Percentiles rank a stretch among this genome's conserved stretches.
Evolutionary conservation across 2,329 filamentous ascomycete genomes (phyloP).

Genomic region (Mycosphaerella arachidis): DNA sequence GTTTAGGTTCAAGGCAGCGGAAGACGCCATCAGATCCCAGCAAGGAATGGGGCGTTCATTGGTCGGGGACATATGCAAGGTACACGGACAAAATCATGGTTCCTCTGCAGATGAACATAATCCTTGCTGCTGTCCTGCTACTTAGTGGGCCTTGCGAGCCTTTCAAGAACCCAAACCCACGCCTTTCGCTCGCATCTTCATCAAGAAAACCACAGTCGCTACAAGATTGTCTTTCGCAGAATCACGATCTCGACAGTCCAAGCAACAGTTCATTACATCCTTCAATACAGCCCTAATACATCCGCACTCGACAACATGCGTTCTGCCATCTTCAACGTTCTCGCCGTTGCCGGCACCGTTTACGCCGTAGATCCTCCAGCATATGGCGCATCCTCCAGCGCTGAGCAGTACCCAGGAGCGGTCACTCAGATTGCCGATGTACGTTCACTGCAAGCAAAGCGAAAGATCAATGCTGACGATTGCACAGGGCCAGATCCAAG

Average conservation of each 20-base stretch:
- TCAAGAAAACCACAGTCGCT: not conserved
- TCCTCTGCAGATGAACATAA: not conserved
- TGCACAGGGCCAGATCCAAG: not conserved
- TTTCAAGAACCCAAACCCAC: not conserved
- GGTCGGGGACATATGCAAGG: not conserved
- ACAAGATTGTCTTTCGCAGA: not conserved
- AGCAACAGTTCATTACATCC: not conserved
- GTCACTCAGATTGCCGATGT: not conserved
- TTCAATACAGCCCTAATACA: not conserved
- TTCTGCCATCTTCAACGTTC: slow-evolving; percentile 19
- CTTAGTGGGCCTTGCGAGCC: not conserved
- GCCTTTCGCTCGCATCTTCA: not conserved
- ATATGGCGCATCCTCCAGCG: not conserved
- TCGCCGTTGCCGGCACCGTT: slow-evolving; percentile 1
- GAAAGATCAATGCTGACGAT: not conserved
- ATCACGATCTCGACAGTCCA: not conserved
- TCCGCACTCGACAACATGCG: slow-evolving; percentile 40
- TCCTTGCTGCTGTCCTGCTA: not conserved
- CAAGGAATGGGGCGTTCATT: not conserved
- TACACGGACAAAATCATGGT: not conserved
- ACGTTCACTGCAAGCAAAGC: not conserved
- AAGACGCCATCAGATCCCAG: not conserved
- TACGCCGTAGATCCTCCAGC: not conserved
- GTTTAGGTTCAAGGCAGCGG: not conserved
- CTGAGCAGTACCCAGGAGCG: not conserved